A percentile compares a stretch with the other conserved stretches of the same genome.
Conservation (phyloP, 208 protist species). For the Trichomonas gallinae region DNA sequence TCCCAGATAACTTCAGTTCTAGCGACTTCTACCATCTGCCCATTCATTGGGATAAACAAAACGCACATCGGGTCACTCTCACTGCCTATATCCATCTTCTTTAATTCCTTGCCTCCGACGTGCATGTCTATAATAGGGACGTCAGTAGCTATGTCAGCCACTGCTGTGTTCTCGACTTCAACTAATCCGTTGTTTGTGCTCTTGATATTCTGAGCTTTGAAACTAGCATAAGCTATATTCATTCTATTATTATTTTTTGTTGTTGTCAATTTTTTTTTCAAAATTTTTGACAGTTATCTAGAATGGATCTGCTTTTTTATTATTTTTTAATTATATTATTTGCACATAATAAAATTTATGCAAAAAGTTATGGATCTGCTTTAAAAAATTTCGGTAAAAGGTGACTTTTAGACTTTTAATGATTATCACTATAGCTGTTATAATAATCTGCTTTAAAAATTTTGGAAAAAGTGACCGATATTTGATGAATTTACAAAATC, state of each 20-base stretch:
- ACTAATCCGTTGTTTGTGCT: background rate
- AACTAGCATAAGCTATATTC: background rate
- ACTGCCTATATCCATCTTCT: background rate
- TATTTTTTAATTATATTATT: no score
- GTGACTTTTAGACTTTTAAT: no score
- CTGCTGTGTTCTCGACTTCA: background rate
- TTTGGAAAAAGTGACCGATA: no score
- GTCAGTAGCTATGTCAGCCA: background rate
- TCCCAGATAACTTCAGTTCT: slow-evolving; percentile 19
- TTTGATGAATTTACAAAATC: no score
- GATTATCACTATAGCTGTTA: no score
- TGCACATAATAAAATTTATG: no score
- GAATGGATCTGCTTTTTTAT: no score
- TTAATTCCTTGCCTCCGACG: background rate
- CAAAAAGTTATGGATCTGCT: no score
- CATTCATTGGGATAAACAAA: background rate
- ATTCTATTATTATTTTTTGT: background rate
- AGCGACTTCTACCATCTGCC: background rate
- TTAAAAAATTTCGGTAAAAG: no score
- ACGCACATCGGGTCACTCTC: slow-evolving; percentile 12
- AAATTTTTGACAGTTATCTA: no score
- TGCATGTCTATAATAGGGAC: background rate
- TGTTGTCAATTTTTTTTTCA: no score
- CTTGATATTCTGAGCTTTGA: background rate
- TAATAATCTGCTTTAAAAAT: no score